These are phyloP conservation scores for Parmales sp. DNA, from an alignment of 108 stramenopile genomes.

Conservation along the genomic window DNA sequence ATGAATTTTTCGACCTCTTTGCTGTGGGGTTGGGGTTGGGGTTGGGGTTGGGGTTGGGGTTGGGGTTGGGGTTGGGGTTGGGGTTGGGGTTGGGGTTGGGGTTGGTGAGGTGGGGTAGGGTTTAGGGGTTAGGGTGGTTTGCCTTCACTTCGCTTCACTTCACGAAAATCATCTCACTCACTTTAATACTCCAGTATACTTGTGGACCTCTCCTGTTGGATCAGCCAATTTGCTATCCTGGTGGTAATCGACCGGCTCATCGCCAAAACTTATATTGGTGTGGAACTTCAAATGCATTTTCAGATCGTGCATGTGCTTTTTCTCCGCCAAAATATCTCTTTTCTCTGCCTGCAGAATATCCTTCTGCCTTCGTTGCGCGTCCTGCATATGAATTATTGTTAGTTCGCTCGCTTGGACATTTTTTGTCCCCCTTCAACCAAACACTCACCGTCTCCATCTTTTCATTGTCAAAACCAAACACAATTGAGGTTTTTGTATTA, in stretches of 20 bases:
- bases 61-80: too few species aligned
- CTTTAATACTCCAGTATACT: constrained; percentile 33
- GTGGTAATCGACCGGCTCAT: constrained; percentile 23
- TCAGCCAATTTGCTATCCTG: constrained; percentile 20
- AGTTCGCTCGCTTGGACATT: too few species aligned
- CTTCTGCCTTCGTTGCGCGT: constrained; percentile 23
- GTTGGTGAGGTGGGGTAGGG: too few species aligned
- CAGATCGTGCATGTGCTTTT: constrained; percentile 22
- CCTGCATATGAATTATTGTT: too few species aligned
- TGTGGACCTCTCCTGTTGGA: constrained; percentile 25
- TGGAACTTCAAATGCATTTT: constrained; percentile 18
- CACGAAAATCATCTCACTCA: too few species aligned
- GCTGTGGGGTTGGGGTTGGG: too few species aligned
- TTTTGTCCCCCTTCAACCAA: too few species aligned
- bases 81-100: too few species aligned
- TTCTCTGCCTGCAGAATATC: constrained; percentile 22
- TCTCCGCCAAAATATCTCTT: constrained; percentile 11
- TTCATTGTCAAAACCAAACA: constrained; percentile 16
- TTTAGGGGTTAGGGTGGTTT: too few species aligned
- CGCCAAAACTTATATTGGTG: constrained; percentile 23
- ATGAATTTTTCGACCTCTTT: constrained; percentile 22
- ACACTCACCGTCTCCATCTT: constrained; percentile 22
- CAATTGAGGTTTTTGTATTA: constrained; percentile 27
- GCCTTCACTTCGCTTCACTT: too few species aligned
- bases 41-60: too few species aligned